Conservation (phyloP, 352 stramenopile species). For the Phytophthora cactorum region DNA sequence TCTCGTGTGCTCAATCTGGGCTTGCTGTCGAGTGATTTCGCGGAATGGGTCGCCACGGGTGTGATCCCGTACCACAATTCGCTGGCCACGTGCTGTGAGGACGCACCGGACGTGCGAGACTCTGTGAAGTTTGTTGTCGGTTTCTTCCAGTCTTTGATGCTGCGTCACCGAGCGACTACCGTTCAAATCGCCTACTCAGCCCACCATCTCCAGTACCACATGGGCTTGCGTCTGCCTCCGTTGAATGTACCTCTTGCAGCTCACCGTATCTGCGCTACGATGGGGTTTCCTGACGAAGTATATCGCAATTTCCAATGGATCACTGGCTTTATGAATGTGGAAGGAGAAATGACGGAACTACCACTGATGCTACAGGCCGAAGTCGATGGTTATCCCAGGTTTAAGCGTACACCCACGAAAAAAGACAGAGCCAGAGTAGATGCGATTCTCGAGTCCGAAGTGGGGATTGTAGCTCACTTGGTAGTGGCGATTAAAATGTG, state of each 20-base stretch:
- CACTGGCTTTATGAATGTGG: conserved; percentile 52
- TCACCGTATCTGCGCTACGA: conserved; percentile 53
- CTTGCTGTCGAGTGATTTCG: conserved; percentile 66
- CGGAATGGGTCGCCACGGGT: conserved; percentile 62
- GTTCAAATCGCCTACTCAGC: conserved; percentile 55
- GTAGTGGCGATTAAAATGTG: conserved; percentile 73
- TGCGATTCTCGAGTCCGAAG: conserved; percentile 48
- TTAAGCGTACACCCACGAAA: conserved; percentile 21
- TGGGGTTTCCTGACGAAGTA: conserved; percentile 67
- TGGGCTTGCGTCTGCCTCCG: conserved; percentile 72
- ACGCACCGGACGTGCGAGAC: conserved; percentile 49
- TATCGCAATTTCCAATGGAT: conserved; percentile 79
- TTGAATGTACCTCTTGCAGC: conserved; percentile 70
- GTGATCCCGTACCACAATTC: conserved; percentile 74
- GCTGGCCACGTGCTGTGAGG: conserved; percentile 49
- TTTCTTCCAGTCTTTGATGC: conserved; percentile 68
- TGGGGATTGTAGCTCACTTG: conserved; percentile 70
- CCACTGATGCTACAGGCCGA: conserved; percentile 41
- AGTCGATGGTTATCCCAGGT: conserved; percentile 18
- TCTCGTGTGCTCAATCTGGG: conserved; percentile 70
- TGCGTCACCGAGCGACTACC: conserved; percentile 42
- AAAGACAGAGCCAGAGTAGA: conserved; percentile 32
- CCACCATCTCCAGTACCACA: conserved; percentile 72
- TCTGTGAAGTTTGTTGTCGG: conserved; percentile 50
- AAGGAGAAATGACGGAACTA: conserved; percentile 47